These are phyloP conservation scores for Pseudogymnoascus sp. DNA, from an alignment of 2,329 filamentous ascomycete species.

Conservation along the genomic window DNA sequence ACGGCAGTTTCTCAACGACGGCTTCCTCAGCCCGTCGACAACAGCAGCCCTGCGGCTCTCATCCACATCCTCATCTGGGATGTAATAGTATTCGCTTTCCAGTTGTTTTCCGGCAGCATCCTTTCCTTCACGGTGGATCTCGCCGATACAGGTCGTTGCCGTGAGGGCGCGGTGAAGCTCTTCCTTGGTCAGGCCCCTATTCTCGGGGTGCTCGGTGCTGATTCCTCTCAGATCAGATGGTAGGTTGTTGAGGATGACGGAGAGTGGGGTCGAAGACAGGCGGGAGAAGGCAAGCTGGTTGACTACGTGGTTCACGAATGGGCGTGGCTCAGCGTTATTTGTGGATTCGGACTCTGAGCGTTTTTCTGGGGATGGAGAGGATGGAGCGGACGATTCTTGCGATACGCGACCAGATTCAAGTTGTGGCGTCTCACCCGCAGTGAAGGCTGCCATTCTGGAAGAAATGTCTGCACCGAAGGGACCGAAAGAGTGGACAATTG, in stretches of 20 bases:
- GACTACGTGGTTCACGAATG: conserved; percentile 73
- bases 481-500: conserved; percentile 84
- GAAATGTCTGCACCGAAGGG: conserved; percentile 81
- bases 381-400: conserved; percentile 22
- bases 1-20: conserved; percentile 77
- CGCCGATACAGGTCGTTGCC: conserved; percentile 69
- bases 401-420: conserved; percentile 8
- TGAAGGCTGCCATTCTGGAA: conserved; percentile 72
- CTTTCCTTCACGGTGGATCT: conserved; percentile 85
- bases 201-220: conserved; percentile 24
- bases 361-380: conserved; percentile 13
- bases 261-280: conserved; percentile 82
- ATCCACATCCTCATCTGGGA: conserved; percentile 79
- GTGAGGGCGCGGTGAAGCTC: conserved; percentile 67
- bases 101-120: conserved; percentile 89
- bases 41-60: conserved; percentile 71
- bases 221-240: conserved; percentile 53
- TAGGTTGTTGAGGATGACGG: conserved; percentile 79
- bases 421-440: conserved; percentile 41
- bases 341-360: conserved; percentile 24
- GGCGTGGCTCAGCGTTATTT: conserved; percentile 33
- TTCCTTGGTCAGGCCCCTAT: conserved; percentile 45
- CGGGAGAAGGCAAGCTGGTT: conserved; percentile 96
- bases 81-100: conserved; percentile 96
- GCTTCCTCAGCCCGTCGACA: conserved; percentile 78